Conservation (phyloP, 116 monocot species). For the Iris pallida region DNA sequence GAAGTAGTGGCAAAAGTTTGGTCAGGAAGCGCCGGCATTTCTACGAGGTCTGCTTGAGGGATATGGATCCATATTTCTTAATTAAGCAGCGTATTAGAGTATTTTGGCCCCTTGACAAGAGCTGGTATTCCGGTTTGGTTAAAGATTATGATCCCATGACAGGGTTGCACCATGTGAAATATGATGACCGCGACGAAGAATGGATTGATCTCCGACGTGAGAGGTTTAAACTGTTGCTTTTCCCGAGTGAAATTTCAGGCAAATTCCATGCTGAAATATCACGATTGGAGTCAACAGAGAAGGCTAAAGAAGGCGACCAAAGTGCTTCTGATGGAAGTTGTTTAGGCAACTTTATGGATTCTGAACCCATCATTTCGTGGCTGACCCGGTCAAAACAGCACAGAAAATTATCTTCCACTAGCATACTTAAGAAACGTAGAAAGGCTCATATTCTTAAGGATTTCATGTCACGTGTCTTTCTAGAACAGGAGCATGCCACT, state of each 20-base stretch:
- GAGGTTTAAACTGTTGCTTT: slow-evolving; percentile 83
- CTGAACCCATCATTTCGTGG: slow-evolving; percentile 81
- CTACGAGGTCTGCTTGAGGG: slow-evolving; percentile 74
- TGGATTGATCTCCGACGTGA: slow-evolving; percentile 86
- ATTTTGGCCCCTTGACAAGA: slow-evolving; percentile 76
- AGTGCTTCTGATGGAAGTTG: slow-evolving; percentile 16
- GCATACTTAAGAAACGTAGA: slow-evolving; percentile 26
- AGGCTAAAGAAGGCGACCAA: slow-evolving; percentile 2
- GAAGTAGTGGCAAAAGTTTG: slow-evolving; percentile 33
- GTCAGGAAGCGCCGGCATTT: slow-evolving; percentile 74
- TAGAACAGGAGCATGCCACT: neutral
- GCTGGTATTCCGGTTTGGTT: slow-evolving; percentile 87
- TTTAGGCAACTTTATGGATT: slow-evolving; percentile 30
- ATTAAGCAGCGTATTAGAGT: slow-evolving; percentile 79
- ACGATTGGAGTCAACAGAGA: slow-evolving; percentile 9
- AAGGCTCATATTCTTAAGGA: neutral
- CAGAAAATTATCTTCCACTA: slow-evolving; percentile 27
- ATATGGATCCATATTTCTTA: slow-evolving; percentile 73
- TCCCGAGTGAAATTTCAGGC: slow-evolving; percentile 71
- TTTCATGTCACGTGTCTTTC: slow-evolving; percentile 7
- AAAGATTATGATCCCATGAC: slow-evolving; percentile 79
- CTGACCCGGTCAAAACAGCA: slow-evolving; percentile 32
- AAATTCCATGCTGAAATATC: slow-evolving; percentile 21
- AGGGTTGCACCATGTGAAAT: slow-evolving; percentile 77
- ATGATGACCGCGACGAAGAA: slow-evolving; percentile 91